Percentiles rank a stretch among this genome's conserved stretches.
phyloP scores from a whole-genome alignment of 2,329 filamentous ascomycete species.

The Stachybotrys chartarum region DNA sequence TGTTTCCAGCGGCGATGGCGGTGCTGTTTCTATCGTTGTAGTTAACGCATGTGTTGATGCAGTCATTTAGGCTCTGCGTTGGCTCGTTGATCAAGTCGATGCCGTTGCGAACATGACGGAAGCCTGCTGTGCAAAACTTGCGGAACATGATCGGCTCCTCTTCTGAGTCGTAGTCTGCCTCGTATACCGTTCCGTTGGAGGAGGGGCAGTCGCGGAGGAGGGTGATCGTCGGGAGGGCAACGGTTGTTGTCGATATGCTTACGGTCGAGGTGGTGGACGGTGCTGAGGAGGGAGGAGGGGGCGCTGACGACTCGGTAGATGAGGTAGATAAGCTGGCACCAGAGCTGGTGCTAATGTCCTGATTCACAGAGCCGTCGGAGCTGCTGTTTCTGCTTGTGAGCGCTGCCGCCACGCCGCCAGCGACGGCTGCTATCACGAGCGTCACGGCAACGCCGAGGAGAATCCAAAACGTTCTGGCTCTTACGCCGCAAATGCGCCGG shows the following conservation, averaged over 20 bases:
- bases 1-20: constrained; percentile 1
- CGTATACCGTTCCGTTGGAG: constrained; percentile 5
- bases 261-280: constrained; percentile 1
- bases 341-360: background rate
- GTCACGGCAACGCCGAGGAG: background rate
- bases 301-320: background rate
- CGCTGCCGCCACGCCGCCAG: background rate
- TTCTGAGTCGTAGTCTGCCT: background rate
- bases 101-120: background rate
- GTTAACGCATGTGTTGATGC: constrained; percentile 5
- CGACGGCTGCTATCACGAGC: background rate
- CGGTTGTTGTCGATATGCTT: background rate
- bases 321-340: background rate
- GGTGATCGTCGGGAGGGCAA: constrained; percentile 1
- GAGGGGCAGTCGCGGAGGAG: constrained; percentile 7
- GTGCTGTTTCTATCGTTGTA: constrained; percentile 6
- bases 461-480: background rate
- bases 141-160: constrained; percentile 4
- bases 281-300: background rate
- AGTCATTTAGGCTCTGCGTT: constrained; percentile 5
- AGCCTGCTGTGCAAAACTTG: constrained; percentile 5
- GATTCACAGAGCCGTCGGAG: background rate
- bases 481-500: background rate
- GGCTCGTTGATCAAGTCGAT: constrained; percentile 3
- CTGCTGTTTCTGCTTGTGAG: background rate